These are phyloP conservation scores for Fusarium aywerte DNA, from an alignment of 2,329 filamentous ascomycete species.

Conservation along the genomic window DNA sequence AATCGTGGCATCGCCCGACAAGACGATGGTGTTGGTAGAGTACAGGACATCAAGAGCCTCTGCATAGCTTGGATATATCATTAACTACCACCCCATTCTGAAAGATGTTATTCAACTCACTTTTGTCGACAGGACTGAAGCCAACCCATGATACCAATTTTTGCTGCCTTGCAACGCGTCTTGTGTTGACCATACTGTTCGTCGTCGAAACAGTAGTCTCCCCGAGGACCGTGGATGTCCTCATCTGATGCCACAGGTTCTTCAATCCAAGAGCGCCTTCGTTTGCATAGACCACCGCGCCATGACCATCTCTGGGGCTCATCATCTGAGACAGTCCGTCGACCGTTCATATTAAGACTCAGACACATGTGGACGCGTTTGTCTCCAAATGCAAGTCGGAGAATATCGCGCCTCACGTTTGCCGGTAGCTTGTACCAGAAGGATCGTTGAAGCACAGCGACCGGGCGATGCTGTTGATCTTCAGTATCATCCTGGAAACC, in stretches of 20 bases:
- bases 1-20: background rate
- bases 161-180: background rate
- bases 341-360: background rate
- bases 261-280: background rate
- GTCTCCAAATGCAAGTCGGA: background rate
- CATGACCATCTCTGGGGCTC: background rate
- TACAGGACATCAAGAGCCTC: conserved; percentile 13
- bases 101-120: background rate
- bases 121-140: conserved; percentile 11
- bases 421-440: background rate
- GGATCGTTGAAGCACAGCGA: background rate
- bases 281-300: background rate
- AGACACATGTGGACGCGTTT: background rate
- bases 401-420: conserved; percentile 1
- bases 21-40: background rate
- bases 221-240: background rate
- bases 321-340: no score
- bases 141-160: background rate
- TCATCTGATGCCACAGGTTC: background rate
- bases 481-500: background rate
- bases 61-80: background rate
- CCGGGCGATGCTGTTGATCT: background rate
- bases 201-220: background rate
- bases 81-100: background rate
- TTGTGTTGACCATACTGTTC: background rate